A percentile compares a stretch with the other conserved stretches of the same genome.
These are phyloP conservation scores for Leptodontidium sp. DNA, from an alignment of 2,329 filamentous ascomycete genomes.

Conservation along the genomic window DNA sequence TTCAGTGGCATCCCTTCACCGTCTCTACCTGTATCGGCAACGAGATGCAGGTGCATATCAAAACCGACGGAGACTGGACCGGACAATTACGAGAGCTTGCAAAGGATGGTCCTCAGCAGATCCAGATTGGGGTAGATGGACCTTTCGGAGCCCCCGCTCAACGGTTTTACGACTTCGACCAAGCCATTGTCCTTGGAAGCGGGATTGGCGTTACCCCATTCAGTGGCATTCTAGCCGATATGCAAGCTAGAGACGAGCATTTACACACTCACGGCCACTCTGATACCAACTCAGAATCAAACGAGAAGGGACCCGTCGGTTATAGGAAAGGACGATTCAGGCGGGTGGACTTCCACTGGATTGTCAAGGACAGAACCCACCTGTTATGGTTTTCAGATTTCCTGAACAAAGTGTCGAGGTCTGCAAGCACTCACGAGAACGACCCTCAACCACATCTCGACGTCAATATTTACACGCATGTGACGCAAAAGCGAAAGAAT, in stretches of 20 bases:
- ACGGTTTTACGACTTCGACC: constrained; percentile 65
- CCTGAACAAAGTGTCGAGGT: constrained; percentile 56
- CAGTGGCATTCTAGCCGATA: constrained; percentile 62
- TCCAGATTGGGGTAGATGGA: constrained; percentile 63
- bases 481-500: constrained; percentile 61
- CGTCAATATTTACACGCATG: constrained; percentile 63
- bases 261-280: constrained; percentile 26
- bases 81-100: constrained; percentile 54
- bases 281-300: constrained; percentile 1
- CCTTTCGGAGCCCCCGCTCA: constrained; percentile 66
- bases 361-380: constrained; percentile 63
- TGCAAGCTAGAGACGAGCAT: constrained; percentile 56
- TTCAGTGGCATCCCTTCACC: constrained; percentile 68
- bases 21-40: constrained; percentile 62
- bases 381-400: constrained; percentile 65
- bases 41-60: constrained; percentile 64
- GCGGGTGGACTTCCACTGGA: constrained; percentile 67
- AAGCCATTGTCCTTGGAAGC: constrained; percentile 62
- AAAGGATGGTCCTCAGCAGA: constrained; percentile 45
- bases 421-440: constrained; percentile 51
- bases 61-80: constrained; percentile 66
- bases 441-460: constrained; percentile 53
- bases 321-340: constrained; percentile 48
- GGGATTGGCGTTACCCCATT: constrained; percentile 67
- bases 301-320: constrained; percentile 8